Evolutionary conservation across 75 land plant species (phyloP).

Genomic region (Larix kaempferi): DNA sequence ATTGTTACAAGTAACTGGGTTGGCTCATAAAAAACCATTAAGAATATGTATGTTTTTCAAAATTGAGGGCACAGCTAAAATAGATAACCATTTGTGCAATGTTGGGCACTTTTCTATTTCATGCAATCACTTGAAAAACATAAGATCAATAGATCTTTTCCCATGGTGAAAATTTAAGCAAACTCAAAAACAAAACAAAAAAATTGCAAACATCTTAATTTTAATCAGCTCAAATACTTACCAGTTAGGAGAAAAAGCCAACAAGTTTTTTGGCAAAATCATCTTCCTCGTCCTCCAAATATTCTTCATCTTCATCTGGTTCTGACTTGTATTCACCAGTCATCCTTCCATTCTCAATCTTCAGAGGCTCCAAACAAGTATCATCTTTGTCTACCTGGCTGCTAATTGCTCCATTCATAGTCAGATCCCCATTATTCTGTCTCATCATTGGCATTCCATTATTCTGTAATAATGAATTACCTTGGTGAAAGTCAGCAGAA

Average conservation of each 20-base stretch:
- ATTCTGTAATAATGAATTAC: neutral
- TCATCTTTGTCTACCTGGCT: neutral
- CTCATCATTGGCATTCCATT: neutral
- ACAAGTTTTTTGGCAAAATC: slow-evolving; percentile 11
- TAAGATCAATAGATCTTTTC: neutral
- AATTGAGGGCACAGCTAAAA: neutral
- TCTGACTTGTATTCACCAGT: neutral
- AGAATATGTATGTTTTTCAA: no score
- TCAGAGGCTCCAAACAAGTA: neutral
- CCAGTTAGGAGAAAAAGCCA: slow-evolving; percentile 10
- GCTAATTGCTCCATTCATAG: neutral
- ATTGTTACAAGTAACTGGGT: no score
- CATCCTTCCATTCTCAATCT: neutral
- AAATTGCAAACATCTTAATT: neutral
- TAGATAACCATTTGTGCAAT: neutral
- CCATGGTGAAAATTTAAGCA: neutral
- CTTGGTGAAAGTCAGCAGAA: neutral
- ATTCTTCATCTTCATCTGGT: neutral
- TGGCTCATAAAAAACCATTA: no score
- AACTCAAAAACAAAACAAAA: neutral
- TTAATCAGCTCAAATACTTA: neutral
- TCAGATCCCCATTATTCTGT: neutral
- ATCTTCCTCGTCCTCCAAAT: slow-evolving; percentile 8
- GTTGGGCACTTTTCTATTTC: neutral
- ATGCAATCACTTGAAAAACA: neutral